Conservation (phyloP, 352 stramenopile species). For the Pythium oligandrum region DNA sequence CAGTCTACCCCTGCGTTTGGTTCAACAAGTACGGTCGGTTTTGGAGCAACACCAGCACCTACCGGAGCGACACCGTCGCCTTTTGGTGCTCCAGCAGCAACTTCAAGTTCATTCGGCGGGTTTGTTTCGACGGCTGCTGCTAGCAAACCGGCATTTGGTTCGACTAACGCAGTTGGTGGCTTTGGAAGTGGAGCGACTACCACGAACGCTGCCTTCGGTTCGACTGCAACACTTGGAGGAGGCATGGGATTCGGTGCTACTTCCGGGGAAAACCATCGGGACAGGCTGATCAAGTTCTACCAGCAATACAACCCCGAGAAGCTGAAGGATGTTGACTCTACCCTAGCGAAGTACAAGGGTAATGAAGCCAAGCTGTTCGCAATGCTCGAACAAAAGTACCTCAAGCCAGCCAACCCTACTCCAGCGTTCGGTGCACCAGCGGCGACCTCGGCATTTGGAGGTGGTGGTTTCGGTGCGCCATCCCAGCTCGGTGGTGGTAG, state of each 20-base stretch:
- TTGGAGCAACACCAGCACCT: constrained; percentile 25
- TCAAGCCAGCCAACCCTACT: constrained; percentile 19
- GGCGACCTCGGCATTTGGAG: constrained; percentile 17
- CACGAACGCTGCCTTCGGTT: background rate
- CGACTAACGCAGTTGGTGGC: constrained; percentile 3
- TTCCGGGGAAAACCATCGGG: constrained; percentile 38
- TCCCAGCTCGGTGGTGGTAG: constrained; percentile 26
- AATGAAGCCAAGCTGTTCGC: constrained; percentile 60
- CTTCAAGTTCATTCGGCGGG: constrained; percentile 9
- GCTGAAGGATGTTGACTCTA: constrained; percentile 58
- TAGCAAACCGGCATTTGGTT: constrained; percentile 12
- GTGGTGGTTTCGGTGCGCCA: constrained; percentile 30
- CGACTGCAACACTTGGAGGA: constrained; percentile 3
- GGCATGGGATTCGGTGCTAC: constrained; percentile 25
- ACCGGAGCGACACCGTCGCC: constrained; percentile 25
- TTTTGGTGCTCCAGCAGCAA: constrained; percentile 28
- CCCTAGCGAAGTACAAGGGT: constrained; percentile 71
- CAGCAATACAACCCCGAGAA: constrained; percentile 72
- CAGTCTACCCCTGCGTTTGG: constrained; percentile 27
- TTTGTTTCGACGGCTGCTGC: constrained; percentile 8
- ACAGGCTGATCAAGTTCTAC: constrained; percentile 62
- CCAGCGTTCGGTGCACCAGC: no score
- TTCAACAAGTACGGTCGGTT: constrained; percentile 32
- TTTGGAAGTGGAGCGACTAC: background rate
- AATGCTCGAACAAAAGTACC: constrained; percentile 77